These are phyloP conservation scores for Anthostomella pinea DNA, from an alignment of 2,329 filamentous ascomycete species.

Conservation along the genomic window DNA sequence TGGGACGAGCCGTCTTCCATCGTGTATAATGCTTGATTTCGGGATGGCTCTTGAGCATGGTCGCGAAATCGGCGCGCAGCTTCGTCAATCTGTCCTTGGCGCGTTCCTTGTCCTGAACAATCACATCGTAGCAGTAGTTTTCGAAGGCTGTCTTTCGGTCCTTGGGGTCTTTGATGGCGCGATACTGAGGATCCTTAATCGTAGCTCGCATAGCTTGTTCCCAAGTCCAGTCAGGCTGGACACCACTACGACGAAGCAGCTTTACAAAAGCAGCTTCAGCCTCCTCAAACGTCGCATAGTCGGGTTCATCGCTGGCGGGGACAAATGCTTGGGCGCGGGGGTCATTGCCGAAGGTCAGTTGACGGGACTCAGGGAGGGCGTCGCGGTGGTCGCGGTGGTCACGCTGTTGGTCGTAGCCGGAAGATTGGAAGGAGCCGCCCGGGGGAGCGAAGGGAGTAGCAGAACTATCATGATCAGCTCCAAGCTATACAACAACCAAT, in stretches of 20 bases:
- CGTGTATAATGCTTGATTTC: slow-evolving; percentile 97
- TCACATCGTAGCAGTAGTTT: slow-evolving; percentile 88
- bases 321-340: slow-evolving; percentile 57
- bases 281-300: slow-evolving; percentile 78
- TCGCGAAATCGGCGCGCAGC: slow-evolving; percentile 88
- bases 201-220: slow-evolving; percentile 81
- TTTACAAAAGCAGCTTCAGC: slow-evolving; percentile 93
- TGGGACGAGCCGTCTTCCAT: slow-evolving; percentile 93
- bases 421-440: slow-evolving; percentile 34
- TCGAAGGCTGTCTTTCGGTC: slow-evolving; percentile 89
- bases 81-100: slow-evolving; percentile 92
- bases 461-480: slow-evolving; percentile 27
- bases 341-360: slow-evolving; percentile 56
- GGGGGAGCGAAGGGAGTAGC: slow-evolving; percentile 43
- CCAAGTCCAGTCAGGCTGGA: slow-evolving; percentile 92
- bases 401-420: slow-evolving; percentile 35
- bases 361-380: slow-evolving; percentile 52
- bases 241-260: slow-evolving; percentile 77
- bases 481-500: not conserved
- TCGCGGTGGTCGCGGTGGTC: slow-evolving; percentile 36
- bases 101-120: slow-evolving; percentile 88
- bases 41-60: slow-evolving; percentile 92
- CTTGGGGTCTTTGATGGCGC: slow-evolving; percentile 87
- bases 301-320: slow-evolving; percentile 67
- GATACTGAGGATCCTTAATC: slow-evolving; percentile 88